Base-by-base conservation (phyloP, 805 yeast genomes). In the Torulaspora quercuum region DNA sequence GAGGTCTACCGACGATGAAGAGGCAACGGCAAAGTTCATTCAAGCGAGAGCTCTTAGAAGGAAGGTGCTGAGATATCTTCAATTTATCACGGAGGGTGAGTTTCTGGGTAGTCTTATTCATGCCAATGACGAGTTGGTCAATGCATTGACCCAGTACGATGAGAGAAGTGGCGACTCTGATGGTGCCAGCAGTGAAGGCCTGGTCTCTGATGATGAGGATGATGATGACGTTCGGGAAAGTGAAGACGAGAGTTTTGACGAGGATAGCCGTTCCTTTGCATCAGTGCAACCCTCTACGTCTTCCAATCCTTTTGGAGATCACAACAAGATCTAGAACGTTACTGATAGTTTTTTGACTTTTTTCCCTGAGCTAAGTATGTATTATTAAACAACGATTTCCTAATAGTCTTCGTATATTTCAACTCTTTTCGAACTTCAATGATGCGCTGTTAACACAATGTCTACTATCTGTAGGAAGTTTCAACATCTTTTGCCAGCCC, bases 361-460 rank as follows among this genome's bases (percentile, higher is more conserved):
- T n/a, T n/a, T n/a, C n/a, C n/a, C n/a, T n/a, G n/a, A n/a, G n/a
- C n/a, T n/a, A n/a, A n/a, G n/a, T n/a, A n/a, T n/a, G n/a, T n/a
- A n/a, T n/a, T n/a, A n/a, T n/a, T n/a, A n/a, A n/a, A n/a, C n/a
- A n/a, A n/a, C n/a, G n/a, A n/a, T n/a, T n/a, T n/a, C n/a, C n/a
- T n/a, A n/a, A n/a, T n/a, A n/a, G n/a, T n/a, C n/a, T n/a, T n/a
- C n/a, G n/a, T n/a, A n/a, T n/a, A n/a, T n/a, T 12, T 33, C 32
- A 46, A 14, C 53, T 48, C 35, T 50, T 42, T 32, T 54, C 53
- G 50, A 88, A 86, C 55, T 80, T 84, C 62, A 92, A 66, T 38
- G 87, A 76, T 16, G 85, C 69, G 33, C 95, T 82, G 61, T 92
- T 92, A 15, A 89, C 97, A 61, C 99, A 92, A 61, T 92, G 97